Evolutionary conservation across 2,329 filamentous ascomycete species (phyloP).

Genomic region (Fusarium marasasianum): DNA sequence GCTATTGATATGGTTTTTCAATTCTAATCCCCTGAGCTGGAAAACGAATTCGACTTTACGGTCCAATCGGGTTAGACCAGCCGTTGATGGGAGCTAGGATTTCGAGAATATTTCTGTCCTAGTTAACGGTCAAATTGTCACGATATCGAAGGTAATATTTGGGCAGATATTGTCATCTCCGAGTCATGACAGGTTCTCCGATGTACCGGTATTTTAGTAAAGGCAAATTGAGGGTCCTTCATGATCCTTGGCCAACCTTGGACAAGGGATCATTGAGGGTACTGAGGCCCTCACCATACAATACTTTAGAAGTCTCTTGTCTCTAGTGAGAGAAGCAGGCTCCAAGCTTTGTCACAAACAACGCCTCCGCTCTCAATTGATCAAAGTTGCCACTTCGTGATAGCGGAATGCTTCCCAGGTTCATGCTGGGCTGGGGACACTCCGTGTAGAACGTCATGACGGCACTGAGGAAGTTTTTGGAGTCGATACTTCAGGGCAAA

Average conservation of each 20-base stretch:
- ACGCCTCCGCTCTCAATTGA: conserved; percentile 28
- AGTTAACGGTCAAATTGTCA: neutral
- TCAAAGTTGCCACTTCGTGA: conserved; percentile 1
- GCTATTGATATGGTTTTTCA: conserved; percentile 3
- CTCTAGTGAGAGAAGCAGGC: neutral
- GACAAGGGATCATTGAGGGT: neutral
- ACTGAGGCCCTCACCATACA: neutral
- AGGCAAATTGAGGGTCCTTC: neutral
- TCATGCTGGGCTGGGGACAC: conserved; percentile 11
- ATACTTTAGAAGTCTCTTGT: neutral
- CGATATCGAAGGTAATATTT: neutral
- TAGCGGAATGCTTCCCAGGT: conserved; percentile 11
- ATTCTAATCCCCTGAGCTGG: conserved; percentile 1
- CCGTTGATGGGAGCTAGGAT: neutral
- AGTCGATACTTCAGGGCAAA: conserved; percentile 4
- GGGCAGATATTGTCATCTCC: conserved; percentile 21
- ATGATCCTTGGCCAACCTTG: neutral
- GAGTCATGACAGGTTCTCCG: neutral
- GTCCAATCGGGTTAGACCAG: conserved; percentile 11
- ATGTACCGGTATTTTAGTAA: neutral
- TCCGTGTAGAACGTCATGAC: conserved; percentile 14
- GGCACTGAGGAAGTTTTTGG: conserved; percentile 6
- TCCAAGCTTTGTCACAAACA: conserved; percentile 1
- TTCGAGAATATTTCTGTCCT: neutral
- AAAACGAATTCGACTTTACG: neutral